These are phyloP conservation scores for Calamus simplicifolius DNA, from an alignment of 176 grass and related monocot genomes.

Conservation along the genomic window DNA sequence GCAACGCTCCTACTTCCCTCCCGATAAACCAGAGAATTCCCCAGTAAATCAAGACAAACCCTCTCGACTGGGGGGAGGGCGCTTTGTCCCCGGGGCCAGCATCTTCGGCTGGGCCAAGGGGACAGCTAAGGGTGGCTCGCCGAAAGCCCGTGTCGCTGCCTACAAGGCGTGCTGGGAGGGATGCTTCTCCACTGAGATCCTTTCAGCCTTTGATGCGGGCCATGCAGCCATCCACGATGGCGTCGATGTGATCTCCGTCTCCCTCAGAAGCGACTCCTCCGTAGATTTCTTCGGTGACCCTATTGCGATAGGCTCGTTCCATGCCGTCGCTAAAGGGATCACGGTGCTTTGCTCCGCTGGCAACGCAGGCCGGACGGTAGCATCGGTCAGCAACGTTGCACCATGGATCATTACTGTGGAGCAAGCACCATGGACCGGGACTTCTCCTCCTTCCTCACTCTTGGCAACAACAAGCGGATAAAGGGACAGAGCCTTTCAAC, in stretches of 20 bases:
- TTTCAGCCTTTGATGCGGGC: conserved; percentile 67
- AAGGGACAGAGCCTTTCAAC: conserved; percentile 16
- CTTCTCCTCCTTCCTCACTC: conserved; percentile 46
- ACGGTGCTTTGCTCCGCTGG: conserved; percentile 74
- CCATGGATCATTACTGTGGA: conserved; percentile 74
- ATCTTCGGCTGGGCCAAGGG: conserved; percentile 58
- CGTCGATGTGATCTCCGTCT: conserved; percentile 63
- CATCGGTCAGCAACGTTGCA: conserved; percentile 41
- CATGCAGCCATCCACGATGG: conserved; percentile 67
- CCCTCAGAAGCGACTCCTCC: conserved; percentile 18
- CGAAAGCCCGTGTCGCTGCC: conserved; percentile 37
- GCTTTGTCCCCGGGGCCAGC: conserved; percentile 42
- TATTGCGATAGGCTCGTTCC: conserved; percentile 57
- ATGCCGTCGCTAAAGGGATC: too few species aligned
- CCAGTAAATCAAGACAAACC: too few species aligned
- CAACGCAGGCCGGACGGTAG: conserved; percentile 34
- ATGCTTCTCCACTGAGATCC: conserved; percentile 49
- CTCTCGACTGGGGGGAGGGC: conserved; percentile 61
- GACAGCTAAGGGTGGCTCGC: conserved; percentile 70
- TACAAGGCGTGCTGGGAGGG: conserved; percentile 66
- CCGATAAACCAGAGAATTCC: too few species aligned
- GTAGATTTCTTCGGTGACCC: conserved; percentile 26
- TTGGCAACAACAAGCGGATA: conserved; percentile 22
- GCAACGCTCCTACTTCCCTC: too few species aligned
- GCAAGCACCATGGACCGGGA: conserved; percentile 72